phyloP scores from a whole-genome alignment of 768 basidiomycete species.

The Flagelloscypha sp. region DNA sequence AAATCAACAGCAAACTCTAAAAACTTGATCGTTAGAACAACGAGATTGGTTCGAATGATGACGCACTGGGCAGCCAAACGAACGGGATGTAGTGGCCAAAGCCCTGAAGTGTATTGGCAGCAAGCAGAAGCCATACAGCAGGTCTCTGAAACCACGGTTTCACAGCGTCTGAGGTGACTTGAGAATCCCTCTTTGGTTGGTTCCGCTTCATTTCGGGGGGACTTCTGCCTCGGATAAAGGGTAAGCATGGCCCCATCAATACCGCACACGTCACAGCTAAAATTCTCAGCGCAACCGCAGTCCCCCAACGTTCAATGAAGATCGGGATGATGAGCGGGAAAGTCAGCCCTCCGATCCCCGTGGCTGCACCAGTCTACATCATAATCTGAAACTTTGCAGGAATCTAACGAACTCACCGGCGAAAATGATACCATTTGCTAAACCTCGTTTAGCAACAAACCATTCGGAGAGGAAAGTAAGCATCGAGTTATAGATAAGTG shows the following conservation, averaged over 20 bases:
- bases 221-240: constrained; percentile 19
- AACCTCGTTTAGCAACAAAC: constrained; percentile 20
- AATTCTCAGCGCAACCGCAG: constrained; percentile 16
- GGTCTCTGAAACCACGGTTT: constrained; percentile 13
- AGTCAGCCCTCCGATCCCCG: constrained; percentile 19
- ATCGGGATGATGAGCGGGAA: constrained; percentile 19
- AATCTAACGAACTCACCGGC: constrained; percentile 12
- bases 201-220: constrained; percentile 15
- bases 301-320: constrained; percentile 17
- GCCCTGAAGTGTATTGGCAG: constrained; percentile 18
- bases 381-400: neutral
- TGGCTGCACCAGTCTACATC: no score
- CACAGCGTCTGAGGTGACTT: no score
- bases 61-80: constrained; percentile 19
- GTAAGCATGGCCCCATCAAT: constrained; percentile 16
- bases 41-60: no score
- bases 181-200: no score
- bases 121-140: constrained; percentile 17
- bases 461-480: constrained; percentile 22
- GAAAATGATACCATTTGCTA: constrained; percentile 21
- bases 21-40: neutral
- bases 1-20: constrained; percentile 17
- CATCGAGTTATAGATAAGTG: constrained; percentile 17
- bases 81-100: constrained; percentile 21
- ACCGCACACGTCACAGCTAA: constrained; percentile 15